A percentile compares a stretch with the other conserved stretches of the same genome.
These are phyloP conservation scores for Fusarium sp. DNA, from an alignment of 2,329 filamentous ascomycete species.

Conservation along the genomic window DNA sequence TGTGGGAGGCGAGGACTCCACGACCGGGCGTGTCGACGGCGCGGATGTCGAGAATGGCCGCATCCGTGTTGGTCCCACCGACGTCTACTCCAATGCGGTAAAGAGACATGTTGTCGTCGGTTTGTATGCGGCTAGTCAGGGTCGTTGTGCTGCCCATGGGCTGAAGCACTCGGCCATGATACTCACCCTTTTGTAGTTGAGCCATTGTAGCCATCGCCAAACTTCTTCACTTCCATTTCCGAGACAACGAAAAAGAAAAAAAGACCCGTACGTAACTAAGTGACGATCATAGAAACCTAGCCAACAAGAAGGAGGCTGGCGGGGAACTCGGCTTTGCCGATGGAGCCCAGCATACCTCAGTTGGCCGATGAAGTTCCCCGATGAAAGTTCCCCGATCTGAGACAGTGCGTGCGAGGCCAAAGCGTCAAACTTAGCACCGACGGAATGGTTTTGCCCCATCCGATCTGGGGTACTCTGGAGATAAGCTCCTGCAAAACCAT, in stretches of 20 bases:
- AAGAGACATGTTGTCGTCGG: constrained; percentile 47
- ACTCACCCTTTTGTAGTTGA: constrained; percentile 1
- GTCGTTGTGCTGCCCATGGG: not conserved
- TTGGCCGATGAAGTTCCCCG: not conserved
- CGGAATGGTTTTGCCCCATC: not conserved
- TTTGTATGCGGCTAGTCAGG: not conserved
- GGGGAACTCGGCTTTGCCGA: constrained; percentile 1
- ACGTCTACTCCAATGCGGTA: constrained; percentile 60
- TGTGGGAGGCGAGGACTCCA: constrained; percentile 60
- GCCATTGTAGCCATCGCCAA: not conserved
- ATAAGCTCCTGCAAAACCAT: constrained; percentile 3
- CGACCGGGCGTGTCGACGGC: constrained; percentile 49
- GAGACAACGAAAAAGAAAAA: not conserved
- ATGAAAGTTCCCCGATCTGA: not conserved
- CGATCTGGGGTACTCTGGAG: not conserved
- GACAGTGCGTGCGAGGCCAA: not conserved
- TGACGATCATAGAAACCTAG: not conserved
- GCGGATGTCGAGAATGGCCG: constrained; percentile 58
- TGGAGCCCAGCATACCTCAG: not conserved
- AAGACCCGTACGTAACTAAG: constrained; percentile 4
- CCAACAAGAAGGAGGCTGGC: constrained; percentile 2
- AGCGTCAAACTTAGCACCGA: not conserved
- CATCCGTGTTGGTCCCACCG: constrained; percentile 57
- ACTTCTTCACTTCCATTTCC: not conserved
- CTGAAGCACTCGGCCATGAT: not conserved